Evolutionary conservation across 108 stramenopile species (phyloP).

Genomic region (Nannochloropsis gaditana): DNA sequence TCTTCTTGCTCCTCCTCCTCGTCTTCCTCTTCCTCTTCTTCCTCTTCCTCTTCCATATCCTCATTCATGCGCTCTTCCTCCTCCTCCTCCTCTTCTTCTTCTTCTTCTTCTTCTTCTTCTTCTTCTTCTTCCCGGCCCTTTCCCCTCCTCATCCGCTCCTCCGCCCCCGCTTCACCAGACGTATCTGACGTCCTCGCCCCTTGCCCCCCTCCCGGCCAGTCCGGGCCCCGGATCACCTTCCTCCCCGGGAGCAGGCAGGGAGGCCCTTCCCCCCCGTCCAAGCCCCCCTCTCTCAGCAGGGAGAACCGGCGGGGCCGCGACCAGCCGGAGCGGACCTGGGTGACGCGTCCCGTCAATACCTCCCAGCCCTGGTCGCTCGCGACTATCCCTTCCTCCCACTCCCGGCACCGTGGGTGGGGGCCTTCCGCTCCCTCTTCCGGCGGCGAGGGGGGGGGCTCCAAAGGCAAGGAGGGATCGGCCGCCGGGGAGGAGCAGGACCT

Average conservation of each 20-base stretch:
- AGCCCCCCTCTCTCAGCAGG: background rate
- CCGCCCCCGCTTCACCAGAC: background rate
- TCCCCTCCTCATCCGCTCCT: background rate
- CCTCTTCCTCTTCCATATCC: too few species aligned
- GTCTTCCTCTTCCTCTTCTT: too few species aligned
- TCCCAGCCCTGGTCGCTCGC: constrained; percentile 33
- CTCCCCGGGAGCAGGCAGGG: background rate
- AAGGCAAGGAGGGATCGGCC: background rate
- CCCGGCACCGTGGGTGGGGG: background rate
- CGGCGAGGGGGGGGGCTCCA: background rate
- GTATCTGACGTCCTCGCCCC: background rate
- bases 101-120: background rate
- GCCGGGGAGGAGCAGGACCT: background rate
- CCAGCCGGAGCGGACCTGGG: background rate
- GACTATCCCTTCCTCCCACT: constrained; percentile 27
- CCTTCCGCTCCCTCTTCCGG: too few species aligned
- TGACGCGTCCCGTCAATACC: constrained; percentile 32
- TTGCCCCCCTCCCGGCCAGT: background rate
- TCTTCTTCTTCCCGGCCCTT: background rate
- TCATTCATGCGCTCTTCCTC: background rate
- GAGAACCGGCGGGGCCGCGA: too few species aligned
- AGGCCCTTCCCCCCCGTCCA: background rate
- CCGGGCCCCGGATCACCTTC: background rate
- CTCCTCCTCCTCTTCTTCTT: too few species aligned
- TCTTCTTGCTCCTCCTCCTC: too few species aligned